These are phyloP conservation scores for Fragilaria radians DNA, from an alignment of 108 stramenopile species.

Conservation along the genomic window DNA sequence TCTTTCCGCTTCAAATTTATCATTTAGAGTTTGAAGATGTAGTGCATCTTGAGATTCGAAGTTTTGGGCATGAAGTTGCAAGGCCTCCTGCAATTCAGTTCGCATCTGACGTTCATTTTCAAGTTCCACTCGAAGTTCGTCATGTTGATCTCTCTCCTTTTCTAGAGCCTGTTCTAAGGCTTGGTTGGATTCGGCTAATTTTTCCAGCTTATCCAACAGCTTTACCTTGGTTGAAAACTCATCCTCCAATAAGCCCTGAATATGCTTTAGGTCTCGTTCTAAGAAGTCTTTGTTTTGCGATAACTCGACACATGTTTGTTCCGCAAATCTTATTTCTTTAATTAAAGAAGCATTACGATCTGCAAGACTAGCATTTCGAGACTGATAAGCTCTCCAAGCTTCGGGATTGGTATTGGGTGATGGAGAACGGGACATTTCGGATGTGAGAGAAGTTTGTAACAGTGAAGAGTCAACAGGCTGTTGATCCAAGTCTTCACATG, in stretches of 20 bases:
- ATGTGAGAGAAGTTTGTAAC: not conserved
- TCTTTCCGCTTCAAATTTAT: not conserved
- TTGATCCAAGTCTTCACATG: not conserved
- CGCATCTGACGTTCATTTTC: not conserved
- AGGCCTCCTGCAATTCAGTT: not conserved
- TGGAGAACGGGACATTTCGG: not conserved
- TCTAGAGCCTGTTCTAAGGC: not conserved
- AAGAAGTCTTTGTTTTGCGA: conserved; percentile 13
- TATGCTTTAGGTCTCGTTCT: not conserved
- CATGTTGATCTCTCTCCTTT: not conserved
- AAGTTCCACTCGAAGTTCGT: not conserved
- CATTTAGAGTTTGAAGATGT: not conserved
- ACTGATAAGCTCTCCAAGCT: not conserved
- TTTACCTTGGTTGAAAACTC: not conserved
- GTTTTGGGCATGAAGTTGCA: not conserved
- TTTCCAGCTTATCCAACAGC: not conserved
- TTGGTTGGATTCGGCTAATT: not conserved
- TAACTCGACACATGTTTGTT: conserved; percentile 81
- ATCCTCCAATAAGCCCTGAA: not conserved
- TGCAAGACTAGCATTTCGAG: conserved; percentile 22
- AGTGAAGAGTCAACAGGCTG: not conserved
- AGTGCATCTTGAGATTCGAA: too few species aligned
- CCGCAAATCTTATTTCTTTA: conserved; percentile 80
- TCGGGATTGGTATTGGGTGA: not conserved
- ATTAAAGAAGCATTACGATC: conserved; percentile 75